Conservation (phyloP, 2,329 filamentous ascomycete species). For the Nigrospora sphaerica region DNA sequence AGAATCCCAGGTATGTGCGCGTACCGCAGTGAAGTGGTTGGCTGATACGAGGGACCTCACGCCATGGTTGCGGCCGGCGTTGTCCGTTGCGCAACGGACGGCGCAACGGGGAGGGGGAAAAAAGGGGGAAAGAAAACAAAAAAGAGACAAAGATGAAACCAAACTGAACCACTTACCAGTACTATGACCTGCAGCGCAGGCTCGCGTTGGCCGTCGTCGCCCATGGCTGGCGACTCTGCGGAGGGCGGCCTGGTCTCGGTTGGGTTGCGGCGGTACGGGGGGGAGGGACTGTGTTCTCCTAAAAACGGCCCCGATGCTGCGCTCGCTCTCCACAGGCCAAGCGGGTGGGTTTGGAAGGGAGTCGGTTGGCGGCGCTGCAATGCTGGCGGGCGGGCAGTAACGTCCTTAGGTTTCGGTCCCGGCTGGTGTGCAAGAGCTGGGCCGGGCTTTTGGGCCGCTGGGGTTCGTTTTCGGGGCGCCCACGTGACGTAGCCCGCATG, state of each 20-base stretch:
- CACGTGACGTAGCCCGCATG: not conserved
- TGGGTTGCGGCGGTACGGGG: no score
- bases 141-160: not conserved
- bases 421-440: not conserved
- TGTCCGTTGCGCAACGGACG: not conserved
- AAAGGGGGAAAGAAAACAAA: not conserved
- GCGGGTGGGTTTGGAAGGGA: no score
- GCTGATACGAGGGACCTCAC: no score
- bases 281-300: no score
- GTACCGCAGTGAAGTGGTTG: no score
- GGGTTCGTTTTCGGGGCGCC: not conserved
- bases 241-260: not conserved
- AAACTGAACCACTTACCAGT: slow-evolving; percentile 47
- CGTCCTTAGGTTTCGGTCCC: no score
- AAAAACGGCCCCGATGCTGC: no score
- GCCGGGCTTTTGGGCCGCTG: not conserved
- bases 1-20: no score
- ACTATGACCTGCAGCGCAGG: slow-evolving; percentile 68
- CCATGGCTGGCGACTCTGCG: slow-evolving; percentile 7
- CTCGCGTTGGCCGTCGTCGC: slow-evolving; percentile 6
- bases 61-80: no score
- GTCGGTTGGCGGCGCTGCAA: no score
- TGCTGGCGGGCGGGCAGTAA: no score
- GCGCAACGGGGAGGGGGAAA: slow-evolving; percentile 1
- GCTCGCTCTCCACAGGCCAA: no score